Evolutionary conservation across 805 yeast species (phyloP).

Genomic region (Candida piceae): DNA sequence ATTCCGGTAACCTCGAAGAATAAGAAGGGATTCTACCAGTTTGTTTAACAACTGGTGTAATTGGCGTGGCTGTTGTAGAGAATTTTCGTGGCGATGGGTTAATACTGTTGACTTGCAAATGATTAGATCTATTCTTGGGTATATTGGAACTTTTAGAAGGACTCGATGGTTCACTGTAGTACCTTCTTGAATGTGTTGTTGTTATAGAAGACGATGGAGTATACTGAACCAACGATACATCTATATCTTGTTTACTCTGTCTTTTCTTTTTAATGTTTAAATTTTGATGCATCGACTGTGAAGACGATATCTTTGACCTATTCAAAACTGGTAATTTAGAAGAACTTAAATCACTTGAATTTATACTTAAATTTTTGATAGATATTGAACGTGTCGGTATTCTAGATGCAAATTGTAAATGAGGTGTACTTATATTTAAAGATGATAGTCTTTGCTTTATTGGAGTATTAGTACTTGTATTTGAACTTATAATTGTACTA

Average conservation of each 20-base stretch:
- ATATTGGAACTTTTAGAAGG: no score
- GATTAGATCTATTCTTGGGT: no score
- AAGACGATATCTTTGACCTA: background rate
- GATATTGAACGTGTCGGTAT: conserved; percentile 23
- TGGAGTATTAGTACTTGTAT: conserved; percentile 4
- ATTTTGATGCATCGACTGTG: background rate
- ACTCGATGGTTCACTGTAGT: no score
- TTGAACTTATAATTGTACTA: no score
- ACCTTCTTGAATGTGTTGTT: no score
- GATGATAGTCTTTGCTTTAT: conserved; percentile 11
- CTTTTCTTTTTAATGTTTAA: background rate
- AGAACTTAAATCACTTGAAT: conserved; percentile 4
- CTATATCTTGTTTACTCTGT: background rate
- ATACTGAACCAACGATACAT: no score
- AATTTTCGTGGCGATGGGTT: conserved; percentile 3
- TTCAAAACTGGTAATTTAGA: conserved; percentile 14
- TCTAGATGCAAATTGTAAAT: conserved; percentile 17
- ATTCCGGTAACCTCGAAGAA: conserved; percentile 1
- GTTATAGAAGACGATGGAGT: no score
- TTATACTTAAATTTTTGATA: background rate
- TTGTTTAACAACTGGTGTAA: background rate
- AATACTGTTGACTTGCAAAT: background rate
- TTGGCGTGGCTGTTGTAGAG: conserved; percentile 1
- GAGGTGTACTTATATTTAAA: conserved; percentile 13
- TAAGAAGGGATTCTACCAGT: conserved; percentile 4